These are phyloP conservation scores for Pilasporangium apinafurcum DNA, from an alignment of 352 stramenopile species.

Conservation along the genomic window DNA sequence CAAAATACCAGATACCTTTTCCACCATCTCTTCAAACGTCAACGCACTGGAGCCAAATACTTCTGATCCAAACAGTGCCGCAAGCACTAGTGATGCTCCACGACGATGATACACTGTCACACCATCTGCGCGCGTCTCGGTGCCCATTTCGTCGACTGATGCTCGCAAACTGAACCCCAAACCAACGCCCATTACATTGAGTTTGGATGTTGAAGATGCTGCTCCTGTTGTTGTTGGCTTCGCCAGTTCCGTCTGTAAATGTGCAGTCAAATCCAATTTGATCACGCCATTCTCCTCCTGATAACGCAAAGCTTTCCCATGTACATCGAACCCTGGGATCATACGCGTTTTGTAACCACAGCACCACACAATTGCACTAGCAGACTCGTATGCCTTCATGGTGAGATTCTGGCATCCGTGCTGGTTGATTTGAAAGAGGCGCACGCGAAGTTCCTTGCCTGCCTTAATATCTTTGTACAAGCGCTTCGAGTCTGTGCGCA, in stretches of 20 bases:
- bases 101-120: conserved; percentile 84
- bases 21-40: conserved; percentile 82
- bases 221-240: conserved; percentile 1
- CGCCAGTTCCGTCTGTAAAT: conserved; percentile 19
- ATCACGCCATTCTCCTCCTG: conserved; percentile 55
- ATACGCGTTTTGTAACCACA: conserved; percentile 74
- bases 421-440: conserved; percentile 67
- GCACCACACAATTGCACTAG: conserved; percentile 74
- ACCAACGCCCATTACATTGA: conserved; percentile 56
- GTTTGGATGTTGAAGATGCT: neutral
- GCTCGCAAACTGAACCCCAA: conserved; percentile 76
- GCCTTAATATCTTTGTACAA: conserved; percentile 61
- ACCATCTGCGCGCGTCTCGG: conserved; percentile 66
- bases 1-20: conserved; percentile 28
- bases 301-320: conserved; percentile 33
- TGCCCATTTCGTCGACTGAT: conserved; percentile 73
- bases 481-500: conserved; percentile 78
- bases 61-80: conserved; percentile 46
- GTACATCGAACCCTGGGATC: conserved; percentile 38
- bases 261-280: conserved; percentile 52
- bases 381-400: conserved; percentile 58
- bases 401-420: conserved; percentile 44
- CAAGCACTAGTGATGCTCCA: conserved; percentile 65
- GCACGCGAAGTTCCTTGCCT: conserved; percentile 55
- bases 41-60: conserved; percentile 48